A percentile compares a stretch with the other conserved stretches of the same genome.
These are phyloP conservation scores for Astrothelium subdiscretum DNA, from an alignment of 495 filamentous ascomycete genomes.

Conservation along the genomic window DNA sequence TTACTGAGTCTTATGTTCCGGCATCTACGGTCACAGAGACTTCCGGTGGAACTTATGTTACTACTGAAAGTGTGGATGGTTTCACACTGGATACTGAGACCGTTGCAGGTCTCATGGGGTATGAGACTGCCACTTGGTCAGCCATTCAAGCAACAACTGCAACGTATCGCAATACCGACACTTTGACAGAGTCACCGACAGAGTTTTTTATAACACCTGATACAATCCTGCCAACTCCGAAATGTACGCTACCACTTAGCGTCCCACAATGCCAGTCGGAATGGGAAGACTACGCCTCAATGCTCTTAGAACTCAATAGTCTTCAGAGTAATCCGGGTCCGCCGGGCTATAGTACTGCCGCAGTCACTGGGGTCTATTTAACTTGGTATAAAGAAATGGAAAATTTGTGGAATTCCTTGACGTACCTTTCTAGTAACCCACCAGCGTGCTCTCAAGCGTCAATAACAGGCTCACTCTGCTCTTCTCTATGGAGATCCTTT, in stretches of 20 bases:
- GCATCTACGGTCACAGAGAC: not conserved
- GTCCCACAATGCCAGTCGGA: slow-evolving; percentile 2
- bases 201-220: not conserved
- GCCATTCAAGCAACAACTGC: not conserved
- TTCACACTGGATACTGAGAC: not conserved
- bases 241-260: not conserved
- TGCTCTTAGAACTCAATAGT: not conserved
- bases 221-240: not conserved
- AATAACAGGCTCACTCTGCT: not conserved
- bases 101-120: not conserved
- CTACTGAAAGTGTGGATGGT: not conserved
- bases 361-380: not conserved
- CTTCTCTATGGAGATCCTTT: not conserved
- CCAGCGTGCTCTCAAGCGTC: not conserved
- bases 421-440: not conserved
- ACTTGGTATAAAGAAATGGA: not conserved
- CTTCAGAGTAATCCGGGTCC: too few relatives aligned
- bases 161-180: not conserved
- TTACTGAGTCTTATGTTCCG: not conserved
- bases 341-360: not conserved
- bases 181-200: not conserved
- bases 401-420: not conserved
- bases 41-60: not conserved
- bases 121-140: not conserved
- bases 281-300: not conserved